Evolutionary conservation across 176 grass and related monocot species (phyloP).

Genomic region (Sorghum bicolor): Sorghum_bicolor_NCBIv3 NC_012879.2:4107001-4107500

Average conservation of each 20-base stretch:
- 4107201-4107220: background rate
- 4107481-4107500: background rate
- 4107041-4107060: background rate
- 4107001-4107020: background rate
- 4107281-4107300: conserved; percentile 15
- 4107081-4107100: background rate
- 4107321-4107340: conserved; percentile 13
- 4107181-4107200: background rate
- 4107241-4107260: background rate
- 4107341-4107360: background rate
- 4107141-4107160: background rate
- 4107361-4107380: background rate
- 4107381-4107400: background rate
- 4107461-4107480: conserved; percentile 30
- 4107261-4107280: conserved; percentile 8
- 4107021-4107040: background rate
- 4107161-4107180: background rate
- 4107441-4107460: conserved; percentile 12
- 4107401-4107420: background rate
- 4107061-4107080: background rate
- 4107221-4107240: background rate
- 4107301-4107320: background rate
- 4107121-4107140: background rate
- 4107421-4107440: conserved; percentile 18
- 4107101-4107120: background rate